These are phyloP conservation scores for Epichloe elymi DNA, from an alignment of 2,329 filamentous ascomycete genomes.

Conservation along the genomic window DNA sequence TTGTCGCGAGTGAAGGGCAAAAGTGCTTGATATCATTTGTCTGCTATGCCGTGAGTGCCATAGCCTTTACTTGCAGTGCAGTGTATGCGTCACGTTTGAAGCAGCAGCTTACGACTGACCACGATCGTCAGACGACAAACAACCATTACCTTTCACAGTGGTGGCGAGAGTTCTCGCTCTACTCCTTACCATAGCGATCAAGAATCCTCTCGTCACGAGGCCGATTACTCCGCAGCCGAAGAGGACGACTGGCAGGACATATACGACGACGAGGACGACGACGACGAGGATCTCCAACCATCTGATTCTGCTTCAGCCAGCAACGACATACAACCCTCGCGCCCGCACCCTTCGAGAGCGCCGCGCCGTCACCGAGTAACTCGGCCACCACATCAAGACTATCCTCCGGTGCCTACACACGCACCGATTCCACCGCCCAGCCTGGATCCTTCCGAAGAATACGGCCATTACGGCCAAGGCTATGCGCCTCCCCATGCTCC, in stretches of 20 bases:
- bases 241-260: constrained; percentile 27
- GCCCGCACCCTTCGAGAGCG: constrained; percentile 9
- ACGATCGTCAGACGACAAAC: constrained; percentile 17
- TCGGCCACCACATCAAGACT: constrained; percentile 23
- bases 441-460: constrained; percentile 54
- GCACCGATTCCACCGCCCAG: constrained; percentile 43
- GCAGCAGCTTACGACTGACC: constrained; percentile 11
- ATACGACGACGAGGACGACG: constrained; percentile 21
- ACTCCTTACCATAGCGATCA: constrained; percentile 25
- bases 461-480: constrained; percentile 21
- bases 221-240: constrained; percentile 19
- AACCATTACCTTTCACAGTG: constrained; percentile 13
- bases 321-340: constrained; percentile 18
- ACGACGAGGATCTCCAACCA: constrained; percentile 39
- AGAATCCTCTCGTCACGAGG: constrained; percentile 22
- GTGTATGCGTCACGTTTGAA: constrained; percentile 4
- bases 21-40: constrained; percentile 15
- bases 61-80: not conserved
- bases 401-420: constrained; percentile 21
- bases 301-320: constrained; percentile 44
- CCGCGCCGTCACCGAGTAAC: constrained; percentile 20
- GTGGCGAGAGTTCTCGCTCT: constrained; percentile 19
- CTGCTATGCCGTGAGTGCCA: constrained; percentile 32
- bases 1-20: constrained; percentile 34
- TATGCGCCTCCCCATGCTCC: constrained; percentile 11